Base-by-base conservation (phyloP, 2,329 filamentous ascomycete species). In the Ophiocordyceps camponoti-floridani region DNA sequence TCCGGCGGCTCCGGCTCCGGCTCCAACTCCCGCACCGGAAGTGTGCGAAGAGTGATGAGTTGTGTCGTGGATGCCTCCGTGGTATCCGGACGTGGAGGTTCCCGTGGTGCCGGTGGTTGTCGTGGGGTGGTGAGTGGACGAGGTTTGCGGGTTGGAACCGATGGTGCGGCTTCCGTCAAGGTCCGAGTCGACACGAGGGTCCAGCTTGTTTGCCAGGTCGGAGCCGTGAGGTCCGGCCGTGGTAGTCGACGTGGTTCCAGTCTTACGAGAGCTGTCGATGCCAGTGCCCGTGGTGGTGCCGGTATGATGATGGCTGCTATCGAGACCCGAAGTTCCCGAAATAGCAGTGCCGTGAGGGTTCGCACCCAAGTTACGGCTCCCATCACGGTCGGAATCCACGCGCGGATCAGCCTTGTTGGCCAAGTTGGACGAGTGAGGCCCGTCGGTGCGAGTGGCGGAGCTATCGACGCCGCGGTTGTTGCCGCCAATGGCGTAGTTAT, bases 331-430 rank as follows among this genome's bases (percentile, higher is more conserved):
- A 10, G 16, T 6, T 8, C 30, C 30, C 18, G 42, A 45, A 18
- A 48, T 47, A 37, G 49, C 47, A 19, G 47, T 49, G 5, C 49
- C 47, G 19, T 64, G 62, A 16, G 47, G 45, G 48, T 51, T 51
- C 23, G 49, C 43, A 10, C 57, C 56, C 19, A 55, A 18, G 50
- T 53, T 59, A 42, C 52, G 53, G 47, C 53, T 58, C 46, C 55
- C 52, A 47, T 68, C 67, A n/a, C 66, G 60, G 53, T 76, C 70
- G 5, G 67, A 70, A 53, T 76, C 72, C 38, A 75, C 60, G 28
- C 68, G 60, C 18, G 72, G 72, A 47, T 77, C 73, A 1, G 58
- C 48, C 48, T 70, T 70, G 60, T 77, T 77, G 6, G 60, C 58
- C 2, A 62, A 4, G 42, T 67, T 61, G 18, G 61, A 64, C 47